phyloP scores from a whole-genome alignment of 2,329 filamentous ascomycete species.

The Curvularia sp. region DNA sequence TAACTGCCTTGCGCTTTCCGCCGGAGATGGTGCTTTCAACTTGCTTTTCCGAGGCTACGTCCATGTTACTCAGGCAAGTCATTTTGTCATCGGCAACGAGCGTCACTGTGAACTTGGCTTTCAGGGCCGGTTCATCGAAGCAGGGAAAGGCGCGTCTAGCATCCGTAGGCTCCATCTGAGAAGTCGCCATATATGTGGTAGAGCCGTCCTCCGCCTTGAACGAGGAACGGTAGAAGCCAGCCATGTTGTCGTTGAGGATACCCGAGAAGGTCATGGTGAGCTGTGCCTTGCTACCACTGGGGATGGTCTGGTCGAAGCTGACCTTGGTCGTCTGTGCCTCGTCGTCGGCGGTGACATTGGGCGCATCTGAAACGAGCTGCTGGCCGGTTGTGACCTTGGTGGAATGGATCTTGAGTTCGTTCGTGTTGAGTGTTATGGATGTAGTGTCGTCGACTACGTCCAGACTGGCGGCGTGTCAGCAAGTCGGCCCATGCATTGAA shows the following conservation, averaged over 20 bases:
- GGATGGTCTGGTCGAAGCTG: slow-evolving; percentile 74
- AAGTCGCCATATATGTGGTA: slow-evolving; percentile 83
- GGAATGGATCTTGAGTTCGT: slow-evolving; percentile 83
- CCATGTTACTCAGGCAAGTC: slow-evolving; percentile 97
- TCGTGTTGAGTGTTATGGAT: slow-evolving; percentile 85
- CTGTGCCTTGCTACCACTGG: slow-evolving; percentile 78
- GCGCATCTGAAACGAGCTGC: slow-evolving; percentile 65
- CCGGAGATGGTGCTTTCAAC: slow-evolving; percentile 69
- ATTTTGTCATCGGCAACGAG: slow-evolving; percentile 88
- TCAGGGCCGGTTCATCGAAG: slow-evolving; percentile 94
- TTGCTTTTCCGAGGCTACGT: slow-evolving; percentile 80
- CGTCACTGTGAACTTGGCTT: slow-evolving; percentile 90
- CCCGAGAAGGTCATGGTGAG: slow-evolving; percentile 81
- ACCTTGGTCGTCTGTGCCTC: slow-evolving; percentile 83
- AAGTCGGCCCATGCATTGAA: neutral
- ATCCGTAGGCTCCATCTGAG: slow-evolving; percentile 97
- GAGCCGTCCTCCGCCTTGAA: slow-evolving; percentile 84
- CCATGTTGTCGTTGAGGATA: slow-evolving; percentile 90
- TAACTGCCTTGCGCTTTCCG: slow-evolving; percentile 80
- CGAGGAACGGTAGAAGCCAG: slow-evolving; percentile 94
- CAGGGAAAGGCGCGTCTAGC: slow-evolving; percentile 92
- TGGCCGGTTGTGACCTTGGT: slow-evolving; percentile 72
- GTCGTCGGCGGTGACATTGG: slow-evolving; percentile 75
- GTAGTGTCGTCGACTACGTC: slow-evolving; percentile 85
- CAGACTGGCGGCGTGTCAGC: slow-evolving; percentile 59